Evolutionary conservation across 1,284 basidiomycete species (phyloP).

Genomic region (Naganishia cerealis): DNA sequence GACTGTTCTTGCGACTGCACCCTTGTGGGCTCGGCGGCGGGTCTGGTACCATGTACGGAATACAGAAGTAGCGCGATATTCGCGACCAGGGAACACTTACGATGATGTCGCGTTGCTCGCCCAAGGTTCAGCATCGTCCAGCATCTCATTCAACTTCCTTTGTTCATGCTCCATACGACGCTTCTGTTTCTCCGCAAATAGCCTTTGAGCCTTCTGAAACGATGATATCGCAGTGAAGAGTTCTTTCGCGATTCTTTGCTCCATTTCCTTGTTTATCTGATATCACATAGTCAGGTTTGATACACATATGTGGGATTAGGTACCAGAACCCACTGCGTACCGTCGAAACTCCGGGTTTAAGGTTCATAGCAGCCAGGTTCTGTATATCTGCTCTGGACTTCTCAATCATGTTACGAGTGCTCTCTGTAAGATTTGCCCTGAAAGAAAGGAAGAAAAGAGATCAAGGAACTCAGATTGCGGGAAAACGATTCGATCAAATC

Average conservation of each 20-base stretch:
- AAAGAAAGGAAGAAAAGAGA: not conserved
- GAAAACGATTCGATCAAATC: not conserved
- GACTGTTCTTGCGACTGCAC: not conserved
- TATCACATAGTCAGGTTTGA: not conserved
- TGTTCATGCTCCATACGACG: constrained; percentile 71
- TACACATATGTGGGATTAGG: not conserved
- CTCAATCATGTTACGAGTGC: constrained; percentile 90
- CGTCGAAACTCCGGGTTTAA: not conserved
- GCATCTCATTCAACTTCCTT: constrained; percentile 44
- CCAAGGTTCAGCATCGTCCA: constrained; percentile 41
- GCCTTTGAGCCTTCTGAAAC: constrained; percentile 87
- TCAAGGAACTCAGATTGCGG: not conserved
- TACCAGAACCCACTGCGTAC: constrained; percentile 5
- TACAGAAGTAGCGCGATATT: not conserved
- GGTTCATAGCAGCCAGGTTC: constrained; percentile 67
- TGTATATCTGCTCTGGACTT: constrained; percentile 89
- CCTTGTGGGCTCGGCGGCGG: not conserved
- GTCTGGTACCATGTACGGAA: not conserved
- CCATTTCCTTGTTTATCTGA: constrained; percentile 44
- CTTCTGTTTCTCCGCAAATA: constrained; percentile 81
- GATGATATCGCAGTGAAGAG: constrained; percentile 82
- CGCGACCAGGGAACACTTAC: not conserved
- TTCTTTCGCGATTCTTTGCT: constrained; percentile 90
- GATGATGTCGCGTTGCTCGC: not conserved
- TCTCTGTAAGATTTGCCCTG: constrained; percentile 78